Evolutionary conservation across 805 yeast species (phyloP).

Genomic region (Sugiyamaella lignohabitans): DNA sequence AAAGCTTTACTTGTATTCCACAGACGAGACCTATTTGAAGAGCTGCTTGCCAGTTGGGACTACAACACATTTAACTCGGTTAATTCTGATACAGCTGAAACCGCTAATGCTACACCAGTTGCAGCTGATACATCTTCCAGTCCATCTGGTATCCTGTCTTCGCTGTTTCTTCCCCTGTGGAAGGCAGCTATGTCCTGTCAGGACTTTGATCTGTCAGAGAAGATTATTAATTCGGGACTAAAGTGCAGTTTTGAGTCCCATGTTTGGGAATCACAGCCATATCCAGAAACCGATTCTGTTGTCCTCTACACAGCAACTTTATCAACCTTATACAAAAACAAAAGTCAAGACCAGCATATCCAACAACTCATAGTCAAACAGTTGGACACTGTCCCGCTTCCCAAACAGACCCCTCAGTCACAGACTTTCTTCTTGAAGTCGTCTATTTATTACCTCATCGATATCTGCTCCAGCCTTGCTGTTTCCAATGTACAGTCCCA

Average conservation of each 20-base stretch:
- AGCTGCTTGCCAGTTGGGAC: conserved; percentile 7
- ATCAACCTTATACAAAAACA: background rate
- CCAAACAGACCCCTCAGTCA: background rate
- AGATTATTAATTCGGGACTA: background rate
- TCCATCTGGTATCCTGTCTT: background rate
- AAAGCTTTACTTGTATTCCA: conserved; percentile 12
- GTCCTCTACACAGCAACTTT: background rate
- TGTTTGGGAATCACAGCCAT: too few species aligned
- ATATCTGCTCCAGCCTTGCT: background rate
- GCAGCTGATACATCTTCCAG: background rate
- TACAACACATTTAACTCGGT: conserved; percentile 1
- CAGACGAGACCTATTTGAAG: conserved; percentile 4
- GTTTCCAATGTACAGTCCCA: background rate
- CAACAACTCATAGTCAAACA: background rate
- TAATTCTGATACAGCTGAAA: background rate
- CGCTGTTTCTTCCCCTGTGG: conserved; percentile 13
- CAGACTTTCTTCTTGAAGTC: background rate
- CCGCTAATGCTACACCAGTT: background rate
- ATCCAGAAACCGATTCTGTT: background rate
- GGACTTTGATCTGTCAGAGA: background rate
- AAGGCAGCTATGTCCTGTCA: conserved; percentile 3
- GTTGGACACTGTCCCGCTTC: background rate
- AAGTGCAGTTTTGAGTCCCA: background rate
- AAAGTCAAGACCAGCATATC: background rate
- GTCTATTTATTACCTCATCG: background rate